Evolutionary conservation across 345 rosid genomes (phyloP).

Genomic region (Sapria himalayana): DNA sequence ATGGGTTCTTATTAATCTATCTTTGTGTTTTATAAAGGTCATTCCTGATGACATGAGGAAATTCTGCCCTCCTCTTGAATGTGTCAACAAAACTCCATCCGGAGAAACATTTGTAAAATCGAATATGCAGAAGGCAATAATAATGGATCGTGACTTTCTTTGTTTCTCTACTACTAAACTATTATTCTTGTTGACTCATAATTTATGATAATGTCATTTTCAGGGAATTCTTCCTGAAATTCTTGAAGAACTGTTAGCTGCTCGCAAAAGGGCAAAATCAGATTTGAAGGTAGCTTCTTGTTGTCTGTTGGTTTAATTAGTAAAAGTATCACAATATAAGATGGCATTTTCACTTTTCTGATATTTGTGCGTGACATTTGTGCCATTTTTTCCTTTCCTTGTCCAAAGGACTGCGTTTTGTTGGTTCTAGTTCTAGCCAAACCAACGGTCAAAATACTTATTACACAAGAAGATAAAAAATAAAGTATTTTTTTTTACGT

Average conservation of each 20-base stretch:
- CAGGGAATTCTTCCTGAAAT: slow-evolving; percentile 99
- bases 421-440: too few species aligned
- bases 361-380: too few species aligned
- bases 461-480: too few species aligned
- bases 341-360: too few species aligned
- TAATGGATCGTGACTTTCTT: slow-evolving; percentile 1
- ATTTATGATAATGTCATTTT: slow-evolving; percentile 9
- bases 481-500: too few species aligned
- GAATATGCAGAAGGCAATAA: slow-evolving; percentile 53
- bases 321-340: too few species aligned
- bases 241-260: slow-evolving; percentile 77
- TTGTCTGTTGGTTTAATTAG: too few species aligned
- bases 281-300: slow-evolving; percentile 60
- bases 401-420: too few species aligned
- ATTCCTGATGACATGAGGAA: slow-evolving; percentile 75
- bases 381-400: too few species aligned
- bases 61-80: slow-evolving; percentile 66
- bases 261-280: slow-evolving; percentile 92
- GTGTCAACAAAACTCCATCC: slow-evolving; percentile 69
- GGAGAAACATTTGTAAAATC: slow-evolving; percentile 90
- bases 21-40: slow-evolving; percentile 49
- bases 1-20: too few species aligned
- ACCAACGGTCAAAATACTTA: too few species aligned
- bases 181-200: neutral
- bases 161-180: slow-evolving; percentile 2